phyloP scores from a whole-genome alignment of 768 basidiomycete species.

The Austroboletus eburneus region DNA sequence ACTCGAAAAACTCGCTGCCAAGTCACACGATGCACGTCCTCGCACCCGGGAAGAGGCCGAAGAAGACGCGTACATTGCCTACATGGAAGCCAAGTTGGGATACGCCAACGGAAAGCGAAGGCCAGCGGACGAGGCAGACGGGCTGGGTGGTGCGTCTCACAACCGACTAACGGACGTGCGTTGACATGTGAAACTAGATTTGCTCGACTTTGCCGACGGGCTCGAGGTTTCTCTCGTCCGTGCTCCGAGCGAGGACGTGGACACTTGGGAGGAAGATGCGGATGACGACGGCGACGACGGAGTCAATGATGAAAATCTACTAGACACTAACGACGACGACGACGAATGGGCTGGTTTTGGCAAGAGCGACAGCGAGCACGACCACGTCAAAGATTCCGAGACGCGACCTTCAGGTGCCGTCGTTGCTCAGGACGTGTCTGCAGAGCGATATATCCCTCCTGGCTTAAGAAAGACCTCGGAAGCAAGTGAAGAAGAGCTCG shows the following conservation, averaged over 20 bases:
- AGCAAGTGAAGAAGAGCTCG: constrained; percentile 34
- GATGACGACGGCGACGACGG: not conserved
- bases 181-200: constrained; percentile 39
- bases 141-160: constrained; percentile 67
- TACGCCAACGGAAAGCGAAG: constrained; percentile 42
- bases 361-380: constrained; percentile 3
- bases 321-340: too few relatives aligned
- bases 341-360: constrained; percentile 40
- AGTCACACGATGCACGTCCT: constrained; percentile 15
- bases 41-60: constrained; percentile 47
- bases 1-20: constrained; percentile 32
- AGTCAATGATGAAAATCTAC: constrained; percentile 21
- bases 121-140: constrained; percentile 61
- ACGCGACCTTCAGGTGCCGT: constrained; percentile 11
- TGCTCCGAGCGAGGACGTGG: not conserved
- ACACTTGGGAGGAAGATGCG: not conserved
- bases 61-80: constrained; percentile 84
- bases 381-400: not conserved
- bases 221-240: constrained; percentile 12
- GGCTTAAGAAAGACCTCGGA: constrained; percentile 58
- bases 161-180: too few relatives aligned
- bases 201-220: constrained; percentile 47
- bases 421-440: constrained; percentile 3
- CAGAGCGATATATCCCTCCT: constrained; percentile 75
- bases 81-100: constrained; percentile 76